Base-by-base conservation (phyloP, 345 rosid species). In the Salix koriyanagi region DNA sequence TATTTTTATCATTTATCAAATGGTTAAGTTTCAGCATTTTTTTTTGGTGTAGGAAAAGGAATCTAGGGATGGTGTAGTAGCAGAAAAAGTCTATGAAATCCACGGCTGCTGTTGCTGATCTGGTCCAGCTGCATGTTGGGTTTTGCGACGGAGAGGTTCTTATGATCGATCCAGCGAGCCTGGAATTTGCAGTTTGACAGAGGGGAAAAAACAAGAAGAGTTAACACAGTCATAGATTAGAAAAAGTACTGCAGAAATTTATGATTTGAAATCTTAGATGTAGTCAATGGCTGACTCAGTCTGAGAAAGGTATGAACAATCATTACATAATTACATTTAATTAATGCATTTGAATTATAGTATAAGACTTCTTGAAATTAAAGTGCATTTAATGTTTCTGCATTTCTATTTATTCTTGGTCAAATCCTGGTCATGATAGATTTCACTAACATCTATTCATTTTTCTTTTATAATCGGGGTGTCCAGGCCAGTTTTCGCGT, bases 401-500 rank as follows among this genome's bases (percentile, higher is more conserved):
- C 50, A 46, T 46, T 3, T 46, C 50, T 46, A 13, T 46, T 14
- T 12, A 46, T 46, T 14, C 50, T 14, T 46, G 13, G 50, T 46
- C 50, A 46, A 46, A 46, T 46, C 16, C 18, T 15, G 4, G 50
- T 46, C 18, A 14, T 44, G 13, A 44, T 46, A 46, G 5, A 44
- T 41, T 34, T 34, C 36, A 34, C 36, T 34, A 4, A 6, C 36
- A 34, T 34, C 4, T 30, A 3, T 28, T 28, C 30, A 26, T 2
- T 30, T 30, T 30, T 30, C 3, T 30, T 30, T 30, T 0, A 2
- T 30, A 30, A 30, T 30, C 0, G 4, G 0, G 32, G 0, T 30
- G 4, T 30, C 4, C 4, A 4, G 32, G 4, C 0, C 2, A 30
- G 0, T 0, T 30, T 30, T 0, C 32, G 0, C 0, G 0, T 3